A percentile compares a stretch with the other conserved stretches of the same genome.
Evolutionary conservation across 768 basidiomycete species (phyloP).

Genomic region (Astraeus odoratus): DNA sequence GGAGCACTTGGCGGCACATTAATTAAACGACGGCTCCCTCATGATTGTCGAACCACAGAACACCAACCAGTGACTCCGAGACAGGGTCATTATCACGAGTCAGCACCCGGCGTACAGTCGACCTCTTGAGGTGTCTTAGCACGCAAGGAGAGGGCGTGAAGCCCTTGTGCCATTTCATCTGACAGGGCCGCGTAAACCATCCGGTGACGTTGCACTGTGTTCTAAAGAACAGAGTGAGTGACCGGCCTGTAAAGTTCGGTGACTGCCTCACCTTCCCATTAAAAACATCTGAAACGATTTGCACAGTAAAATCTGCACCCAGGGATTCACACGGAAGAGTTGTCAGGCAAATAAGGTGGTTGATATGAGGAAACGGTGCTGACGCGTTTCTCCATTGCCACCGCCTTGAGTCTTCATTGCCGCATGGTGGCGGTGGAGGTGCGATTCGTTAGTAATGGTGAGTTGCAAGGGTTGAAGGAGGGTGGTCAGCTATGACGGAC

Average conservation of each 20-base stretch:
- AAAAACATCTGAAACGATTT: slow-evolving; percentile 68
- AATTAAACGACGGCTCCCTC: slow-evolving; percentile 21
- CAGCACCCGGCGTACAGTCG: slow-evolving; percentile 15
- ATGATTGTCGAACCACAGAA: slow-evolving; percentile 23
- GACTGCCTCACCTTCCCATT: slow-evolving; percentile 54
- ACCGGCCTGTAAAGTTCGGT: slow-evolving; percentile 5
- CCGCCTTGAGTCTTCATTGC: slow-evolving; percentile 69
- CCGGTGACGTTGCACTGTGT: slow-evolving; percentile 73
- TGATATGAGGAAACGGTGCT: slow-evolving; percentile 27
- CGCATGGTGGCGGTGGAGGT: slow-evolving; percentile 78
- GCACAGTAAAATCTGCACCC: slow-evolving; percentile 64
- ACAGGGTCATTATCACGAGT: slow-evolving; percentile 15
- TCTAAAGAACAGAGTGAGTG: slow-evolving; percentile 34
- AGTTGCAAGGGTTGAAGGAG: slow-evolving; percentile 58
- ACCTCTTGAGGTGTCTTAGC: slow-evolving; percentile 62
- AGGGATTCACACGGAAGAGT: slow-evolving; percentile 16
- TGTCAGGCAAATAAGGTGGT: slow-evolving; percentile 9
- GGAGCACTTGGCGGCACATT: slow-evolving; percentile 18
- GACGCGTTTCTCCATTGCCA: slow-evolving; percentile 77
- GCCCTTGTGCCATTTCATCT: slow-evolving; percentile 61
- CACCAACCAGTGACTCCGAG: neutral
- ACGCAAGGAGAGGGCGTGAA: slow-evolving; percentile 73
- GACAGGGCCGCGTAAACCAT: slow-evolving; percentile 68
- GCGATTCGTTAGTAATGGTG: slow-evolving; percentile 73
- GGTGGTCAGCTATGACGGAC: slow-evolving; percentile 45